Conservation (phyloP, 2,329 filamentous ascomycete species). For the Daldinia sp. region DNA sequence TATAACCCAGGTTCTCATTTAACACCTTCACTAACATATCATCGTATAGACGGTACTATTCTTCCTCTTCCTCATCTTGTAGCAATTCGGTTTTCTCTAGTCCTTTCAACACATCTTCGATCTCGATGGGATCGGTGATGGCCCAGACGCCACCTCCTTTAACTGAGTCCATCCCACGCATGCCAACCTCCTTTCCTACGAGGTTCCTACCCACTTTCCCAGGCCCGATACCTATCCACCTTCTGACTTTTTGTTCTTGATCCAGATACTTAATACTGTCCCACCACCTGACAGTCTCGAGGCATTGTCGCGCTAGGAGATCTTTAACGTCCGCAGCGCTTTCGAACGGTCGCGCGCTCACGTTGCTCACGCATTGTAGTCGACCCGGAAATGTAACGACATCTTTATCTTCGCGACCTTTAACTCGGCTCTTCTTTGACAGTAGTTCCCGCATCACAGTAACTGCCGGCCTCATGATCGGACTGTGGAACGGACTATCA, state of each 20-base stretch:
- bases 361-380: slow-evolving; percentile 85
- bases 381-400: slow-evolving; percentile 77
- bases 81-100: slow-evolving; percentile 70
- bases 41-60: not conserved
- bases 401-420: slow-evolving; percentile 64
- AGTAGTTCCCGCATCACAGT: slow-evolving; percentile 76
- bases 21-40: slow-evolving; percentile 1
- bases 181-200: slow-evolving; percentile 93
- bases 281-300: slow-evolving; percentile 96
- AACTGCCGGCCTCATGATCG: slow-evolving; percentile 87
- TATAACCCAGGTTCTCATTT: not conserved
- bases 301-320: slow-evolving; percentile 78
- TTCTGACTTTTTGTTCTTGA: slow-evolving; percentile 78
- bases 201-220: slow-evolving; percentile 93
- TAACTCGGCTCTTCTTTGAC: slow-evolving; percentile 62
- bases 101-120: slow-evolving; percentile 72
- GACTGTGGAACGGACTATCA: slow-evolving; percentile 90
- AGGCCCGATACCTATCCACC: slow-evolving; percentile 92
- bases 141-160: slow-evolving; percentile 95
- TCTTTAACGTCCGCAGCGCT: slow-evolving; percentile 80
- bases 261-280: slow-evolving; percentile 91
- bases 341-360: slow-evolving; percentile 79
- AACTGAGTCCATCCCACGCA: slow-evolving; percentile 77
- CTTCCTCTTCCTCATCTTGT: slow-evolving; percentile 54
- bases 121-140: slow-evolving; percentile 80